phyloP scores from a whole-genome alignment of 2,329 filamentous ascomycete species.

The Colletotrichum orchidophilum region DNA sequence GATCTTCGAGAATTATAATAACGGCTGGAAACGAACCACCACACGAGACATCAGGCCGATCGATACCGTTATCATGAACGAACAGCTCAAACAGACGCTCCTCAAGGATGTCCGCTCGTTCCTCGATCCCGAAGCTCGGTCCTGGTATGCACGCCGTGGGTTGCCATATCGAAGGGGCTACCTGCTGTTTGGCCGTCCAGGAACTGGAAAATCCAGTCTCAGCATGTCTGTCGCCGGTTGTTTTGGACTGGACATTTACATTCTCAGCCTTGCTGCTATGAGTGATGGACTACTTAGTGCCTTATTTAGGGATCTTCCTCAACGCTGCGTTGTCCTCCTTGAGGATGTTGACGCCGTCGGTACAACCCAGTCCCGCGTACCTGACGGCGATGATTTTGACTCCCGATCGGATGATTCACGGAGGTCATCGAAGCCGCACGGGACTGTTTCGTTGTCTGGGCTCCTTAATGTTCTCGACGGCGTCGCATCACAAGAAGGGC shows the following conservation, averaged over 20 bases:
- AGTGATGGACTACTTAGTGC: constrained; percentile 42
- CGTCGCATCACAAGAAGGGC: constrained; percentile 35
- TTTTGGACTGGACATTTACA: constrained; percentile 48
- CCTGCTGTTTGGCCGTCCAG: constrained; percentile 49
- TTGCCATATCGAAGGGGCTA: constrained; percentile 47
- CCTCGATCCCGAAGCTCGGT: constrained; percentile 35
- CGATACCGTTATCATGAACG: neutral
- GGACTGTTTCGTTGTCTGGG: constrained; percentile 33
- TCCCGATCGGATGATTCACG: neutral
- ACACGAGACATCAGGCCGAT: neutral
- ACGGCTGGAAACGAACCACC: constrained; percentile 13
- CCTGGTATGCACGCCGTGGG: constrained; percentile 43
- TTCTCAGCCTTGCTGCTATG: constrained; percentile 45
- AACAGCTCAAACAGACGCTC: neutral
- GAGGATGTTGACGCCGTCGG: constrained; percentile 49
- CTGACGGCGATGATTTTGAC: neutral
- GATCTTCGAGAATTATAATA: constrained; percentile 41
- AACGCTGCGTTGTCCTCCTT: constrained; percentile 48
- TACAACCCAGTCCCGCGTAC: neutral
- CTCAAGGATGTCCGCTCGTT: constrained; percentile 20
- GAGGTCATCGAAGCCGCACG: neutral
- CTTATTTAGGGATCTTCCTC: constrained; percentile 44
- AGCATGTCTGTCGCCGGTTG: constrained; percentile 46
- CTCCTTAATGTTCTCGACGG: constrained; percentile 38
- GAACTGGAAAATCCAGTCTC: constrained; percentile 51